phyloP scores from a whole-genome alignment of 148 eudicot genomes.

The Silene latifolia region DNA sequence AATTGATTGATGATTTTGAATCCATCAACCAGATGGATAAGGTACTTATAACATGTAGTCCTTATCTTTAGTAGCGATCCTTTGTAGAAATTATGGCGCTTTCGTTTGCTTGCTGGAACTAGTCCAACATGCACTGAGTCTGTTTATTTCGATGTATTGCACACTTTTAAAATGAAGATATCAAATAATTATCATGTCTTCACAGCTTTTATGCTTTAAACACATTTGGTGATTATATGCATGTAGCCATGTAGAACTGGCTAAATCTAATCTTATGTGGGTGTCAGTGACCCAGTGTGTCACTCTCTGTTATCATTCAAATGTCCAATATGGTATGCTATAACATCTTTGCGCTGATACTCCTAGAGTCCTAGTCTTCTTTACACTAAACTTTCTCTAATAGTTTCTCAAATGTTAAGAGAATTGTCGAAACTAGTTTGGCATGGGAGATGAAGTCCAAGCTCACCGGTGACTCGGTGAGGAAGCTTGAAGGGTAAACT shows the following conservation, averaged over 20 bases:
- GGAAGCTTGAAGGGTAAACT: not conserved
- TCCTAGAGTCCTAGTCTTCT: not conserved
- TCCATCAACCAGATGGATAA: constrained; percentile 46
- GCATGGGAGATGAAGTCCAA: not conserved
- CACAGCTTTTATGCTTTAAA: not conserved
- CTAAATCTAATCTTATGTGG: not conserved
- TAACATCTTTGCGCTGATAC: not conserved
- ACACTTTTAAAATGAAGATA: not conserved
- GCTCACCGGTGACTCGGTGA: not conserved
- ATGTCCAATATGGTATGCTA: not conserved
- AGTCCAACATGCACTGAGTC: not conserved
- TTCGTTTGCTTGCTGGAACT: not conserved
- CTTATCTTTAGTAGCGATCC: not conserved
- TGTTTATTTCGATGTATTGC: not conserved
- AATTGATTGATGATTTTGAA: constrained; percentile 53
- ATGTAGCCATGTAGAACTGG: not conserved
- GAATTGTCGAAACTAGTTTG: not conserved
- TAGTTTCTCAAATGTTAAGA: not conserved
- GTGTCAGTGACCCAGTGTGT: not conserved
- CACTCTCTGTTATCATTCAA: not conserved
- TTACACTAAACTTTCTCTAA: not conserved
- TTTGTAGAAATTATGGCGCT: not conserved
- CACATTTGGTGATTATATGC: not conserved
- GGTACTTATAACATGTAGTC: constrained; percentile 29
- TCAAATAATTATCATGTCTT: not conserved